Evolutionary conservation across 106 monocot genomes (phyloP).

Genomic region (Cymbidium sinense): DNA sequence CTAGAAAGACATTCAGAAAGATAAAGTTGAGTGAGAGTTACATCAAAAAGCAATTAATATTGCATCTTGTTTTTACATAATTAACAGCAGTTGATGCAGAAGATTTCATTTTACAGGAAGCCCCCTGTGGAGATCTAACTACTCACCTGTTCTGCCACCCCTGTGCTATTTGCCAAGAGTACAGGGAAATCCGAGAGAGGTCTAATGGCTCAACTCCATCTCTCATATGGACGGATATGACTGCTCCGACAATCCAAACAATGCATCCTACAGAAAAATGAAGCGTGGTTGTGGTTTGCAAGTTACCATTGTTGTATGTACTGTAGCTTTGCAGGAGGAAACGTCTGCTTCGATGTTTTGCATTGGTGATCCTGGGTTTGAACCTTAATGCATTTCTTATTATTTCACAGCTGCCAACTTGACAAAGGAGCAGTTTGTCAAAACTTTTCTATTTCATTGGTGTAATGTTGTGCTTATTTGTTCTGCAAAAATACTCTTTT

Average conservation of each 20-base stretch:
- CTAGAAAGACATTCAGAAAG: neutral
- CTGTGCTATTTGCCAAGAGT: conserved; percentile 90
- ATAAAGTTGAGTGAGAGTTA: neutral
- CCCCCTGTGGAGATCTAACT: conserved; percentile 70
- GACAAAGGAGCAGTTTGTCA: neutral
- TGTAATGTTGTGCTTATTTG: too few relatives aligned
- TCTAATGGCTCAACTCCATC: conserved; percentile 24
- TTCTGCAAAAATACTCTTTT: too few relatives aligned
- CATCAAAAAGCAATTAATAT: neutral
- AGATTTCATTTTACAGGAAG: conserved; percentile 46
- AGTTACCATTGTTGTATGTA: neutral
- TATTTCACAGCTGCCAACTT: too few relatives aligned
- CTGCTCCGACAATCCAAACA: conserved; percentile 51
- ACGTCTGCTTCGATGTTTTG: too few relatives aligned
- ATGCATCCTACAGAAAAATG: conserved; percentile 32
- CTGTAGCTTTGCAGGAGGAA: neutral
- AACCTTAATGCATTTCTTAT: too few relatives aligned
- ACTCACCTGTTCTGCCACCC: conserved; percentile 90
- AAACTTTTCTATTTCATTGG: neutral
- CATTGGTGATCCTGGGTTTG: too few relatives aligned
- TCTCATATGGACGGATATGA: conserved; percentile 17
- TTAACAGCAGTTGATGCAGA: neutral
- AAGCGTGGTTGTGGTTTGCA: neutral
- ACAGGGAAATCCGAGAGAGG: conserved; percentile 77
- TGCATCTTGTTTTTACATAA: neutral